Evolutionary conservation across 1,284 basidiomycete species (phyloP), one percentile per base, ranked within the genome.

Genomic region (Kalmanozyma brasiliensis): DNA sequence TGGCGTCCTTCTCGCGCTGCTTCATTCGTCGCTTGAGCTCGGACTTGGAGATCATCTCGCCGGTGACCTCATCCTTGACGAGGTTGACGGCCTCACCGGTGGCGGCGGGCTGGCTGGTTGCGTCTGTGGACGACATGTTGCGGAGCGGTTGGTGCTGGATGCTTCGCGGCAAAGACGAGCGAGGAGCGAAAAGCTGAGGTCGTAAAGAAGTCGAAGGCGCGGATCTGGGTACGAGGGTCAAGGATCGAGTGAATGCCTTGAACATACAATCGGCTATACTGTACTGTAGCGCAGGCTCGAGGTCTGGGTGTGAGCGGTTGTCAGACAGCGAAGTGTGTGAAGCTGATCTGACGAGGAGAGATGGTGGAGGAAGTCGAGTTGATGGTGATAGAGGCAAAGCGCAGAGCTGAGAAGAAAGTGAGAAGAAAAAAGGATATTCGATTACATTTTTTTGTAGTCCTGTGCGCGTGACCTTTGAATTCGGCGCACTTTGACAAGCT

Each of bases 1-100:
- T 87, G 16, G 90, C 91, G 42, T 93, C 93, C 84, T 88, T 91
- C 69, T 90, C 88, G 75, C 95, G 87, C 74, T 97, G 76, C 58
- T 64, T 79, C 52, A 75, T 58, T 22, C 70, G 70, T 22, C 63
- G 76, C 70, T 76, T 78, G 55, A 75, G 66, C 61, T 79, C 76
- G 53, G 74, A 79, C 77, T 82, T 82, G 76, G 71, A 74, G 43
- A 82, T 66, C 78, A 79, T 81, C 67, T 82, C 80, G 51, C 80
- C 79, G 52, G 80, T 81, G 29, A 73, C 72, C 19, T 78, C 74
- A 59, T 82, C 80, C 52, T 69, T 68, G 59, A 78, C 61, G 49
- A 79, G 69, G 63, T 78, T 79, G 63, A 58, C 68, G 19, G 63
- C 51, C 22, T 65, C 67, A 16, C 51, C 60, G 23, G 51, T 53